These are phyloP conservation scores for Strigomonas galati DNA, from an alignment of 208 protist species.

Conservation along the genomic window DNA sequence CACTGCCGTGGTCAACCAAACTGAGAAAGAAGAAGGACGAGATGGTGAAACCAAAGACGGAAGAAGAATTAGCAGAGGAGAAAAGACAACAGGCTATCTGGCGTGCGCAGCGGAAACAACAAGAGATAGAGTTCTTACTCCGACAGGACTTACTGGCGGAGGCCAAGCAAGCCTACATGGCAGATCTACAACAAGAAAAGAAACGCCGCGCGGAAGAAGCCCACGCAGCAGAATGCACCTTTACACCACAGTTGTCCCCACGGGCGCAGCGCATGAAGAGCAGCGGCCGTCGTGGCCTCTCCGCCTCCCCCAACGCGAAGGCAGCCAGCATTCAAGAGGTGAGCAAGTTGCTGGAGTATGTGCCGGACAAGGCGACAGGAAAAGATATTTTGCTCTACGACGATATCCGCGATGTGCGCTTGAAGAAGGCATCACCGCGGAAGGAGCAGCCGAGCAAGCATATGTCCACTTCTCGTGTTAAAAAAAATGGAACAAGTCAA, in stretches of 20 bases:
- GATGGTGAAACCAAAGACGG: background rate
- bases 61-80: no score
- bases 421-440: background rate
- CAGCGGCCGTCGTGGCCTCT: no score
- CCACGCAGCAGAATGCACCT: background rate
- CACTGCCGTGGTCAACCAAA: background rate
- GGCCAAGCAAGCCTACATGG: no score
- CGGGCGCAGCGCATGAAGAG: no score
- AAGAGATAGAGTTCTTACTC: no score
- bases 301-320: background rate
- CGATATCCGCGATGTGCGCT: conserved; percentile 1
- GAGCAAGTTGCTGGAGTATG: background rate
- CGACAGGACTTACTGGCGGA: no score
- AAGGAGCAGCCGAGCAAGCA: background rate
- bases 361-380: background rate
- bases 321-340: background rate
- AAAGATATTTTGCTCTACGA: background rate
- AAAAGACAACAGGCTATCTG: no score
- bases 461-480: no score
- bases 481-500: conserved; percentile 1
- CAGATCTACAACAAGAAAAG: no score
- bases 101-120: no score
- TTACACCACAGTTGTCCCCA: no score
- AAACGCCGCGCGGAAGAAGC: background rate
- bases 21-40: background rate